Base-by-base conservation (phyloP, 179 eudicot species). In the Drosera spatulata region DNA sequence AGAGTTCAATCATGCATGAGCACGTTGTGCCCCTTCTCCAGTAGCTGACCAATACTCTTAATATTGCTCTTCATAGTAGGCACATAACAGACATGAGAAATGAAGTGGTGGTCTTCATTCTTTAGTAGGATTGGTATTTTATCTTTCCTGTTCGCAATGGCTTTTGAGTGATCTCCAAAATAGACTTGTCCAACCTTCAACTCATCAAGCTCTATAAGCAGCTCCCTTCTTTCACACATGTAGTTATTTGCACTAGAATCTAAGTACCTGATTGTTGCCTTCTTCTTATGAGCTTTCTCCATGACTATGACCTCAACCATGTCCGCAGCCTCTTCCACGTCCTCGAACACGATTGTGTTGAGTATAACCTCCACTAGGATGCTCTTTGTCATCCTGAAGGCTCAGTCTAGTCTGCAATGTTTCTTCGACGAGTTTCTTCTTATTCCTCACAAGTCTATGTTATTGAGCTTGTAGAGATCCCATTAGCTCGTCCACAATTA, bases 101-200 rank as follows among this genome's bases (percentile, higher is more conserved):
- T 58, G 38, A 3, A 58, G 10, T 55, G 15, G 37, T 55, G 59
- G 37, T 55, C 59, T 55, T 41, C 59, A 33, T 33, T 55, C 59
- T 55, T 55, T 13, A 22, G 42, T 8, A 40, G 40, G 50, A 58
- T 58, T 3, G 42, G 12, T 4, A 58, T 42, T 58, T 13, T 40
- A 9, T 49, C 46, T 13, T 58, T 60, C 46, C 37, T 9, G 3
- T 6, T 14, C 37, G 33, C 53, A n/a, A 42, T 10, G 6, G 33
- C 41, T 3, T 45, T 60, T 51, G 7, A 44, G 51, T 60, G 52
- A 60, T 60, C 52, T 2, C 39, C 52, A 60, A 60, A 60, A 7
- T 60, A 44, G 39, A 60, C 63, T 46, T 12, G 14, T 3, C 14
- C 3, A 3, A 44, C 4, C 4, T 44, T 4, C 46, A 53, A 43